Percentiles rank a stretch among this genome's conserved stretches.
Conservation (phyloP, 257 asterid genomes). For the Penstemon barbatus region DNA sequence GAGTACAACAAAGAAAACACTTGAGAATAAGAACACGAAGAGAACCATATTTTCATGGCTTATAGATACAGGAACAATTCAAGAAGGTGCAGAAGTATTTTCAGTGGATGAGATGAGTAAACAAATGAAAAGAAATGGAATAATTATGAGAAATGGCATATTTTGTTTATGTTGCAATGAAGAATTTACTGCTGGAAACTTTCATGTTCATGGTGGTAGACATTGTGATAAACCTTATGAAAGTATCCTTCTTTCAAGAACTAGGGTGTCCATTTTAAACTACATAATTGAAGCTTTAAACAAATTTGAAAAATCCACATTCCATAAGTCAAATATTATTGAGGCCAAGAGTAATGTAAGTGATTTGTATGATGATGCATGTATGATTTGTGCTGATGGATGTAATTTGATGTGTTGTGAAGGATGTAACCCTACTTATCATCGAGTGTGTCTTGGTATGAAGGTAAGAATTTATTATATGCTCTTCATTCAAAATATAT, state of each 20-base stretch:
- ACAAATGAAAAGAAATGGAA: not conserved
- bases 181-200: slow-evolving; percentile 29
- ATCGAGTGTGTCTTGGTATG: slow-evolving; percentile 44
- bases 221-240: slow-evolving; percentile 33
- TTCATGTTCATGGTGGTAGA: slow-evolving; percentile 41
- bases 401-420: slow-evolving; percentile 61
- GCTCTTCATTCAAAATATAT: no score
- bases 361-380: slow-evolving; percentile 50
- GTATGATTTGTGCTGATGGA: slow-evolving; percentile 61
- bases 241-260: slow-evolving; percentile 12
- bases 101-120: not conserved
- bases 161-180: slow-evolving; percentile 45
- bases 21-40: no score
- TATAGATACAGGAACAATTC: slow-evolving; percentile 32
- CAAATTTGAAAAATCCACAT: slow-evolving; percentile 28
- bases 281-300: slow-evolving; percentile 48
- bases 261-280: slow-evolving; percentile 27
- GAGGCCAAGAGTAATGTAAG: slow-evolving; percentile 11
- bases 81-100: slow-evolving; percentile 34
- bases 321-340: slow-evolving; percentile 27
- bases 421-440: slow-evolving; percentile 54
- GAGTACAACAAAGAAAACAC: no score
- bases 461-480: slow-evolving; percentile 18
- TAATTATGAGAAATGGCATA: slow-evolving; percentile 43
- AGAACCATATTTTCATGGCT: slow-evolving; percentile 52